Base-by-base conservation (phyloP, 179 eudicot genomes). In the Drosera spatulata region DNA sequence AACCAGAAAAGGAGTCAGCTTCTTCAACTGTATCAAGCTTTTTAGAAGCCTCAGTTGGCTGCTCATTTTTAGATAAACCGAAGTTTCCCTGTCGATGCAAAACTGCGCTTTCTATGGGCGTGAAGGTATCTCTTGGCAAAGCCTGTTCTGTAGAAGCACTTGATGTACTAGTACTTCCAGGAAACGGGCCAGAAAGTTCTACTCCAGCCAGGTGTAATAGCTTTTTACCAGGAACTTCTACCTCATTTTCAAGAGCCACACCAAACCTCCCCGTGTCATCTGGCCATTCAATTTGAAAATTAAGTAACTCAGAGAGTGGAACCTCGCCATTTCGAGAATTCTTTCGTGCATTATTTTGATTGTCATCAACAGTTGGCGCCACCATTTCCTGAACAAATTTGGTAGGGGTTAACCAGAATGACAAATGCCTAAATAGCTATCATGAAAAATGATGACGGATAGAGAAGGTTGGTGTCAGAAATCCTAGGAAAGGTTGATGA, bases 221-320 rank as follows among this genome's bases (percentile, higher is more conserved):
- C 39, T 65, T 61, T 71, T 76, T 75, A n/a, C 77, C 75, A 60
- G 56, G 64, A 50, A 64, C 59, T 22, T 22, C 39, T 12, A 39
- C 61, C 70, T 77, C 71, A 65, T 61, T 61, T 45, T 61, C 33
- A n/a, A 58, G 37, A 62, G 63, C 66, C 59, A 22, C 38, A 38
- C 77, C 93, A 55, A 61, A 54, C 56, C 74, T 73, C 54, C 73
- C 79, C 7, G 65, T 54, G 65, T 81, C 85, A 74, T 79, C 62
- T 47, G 76, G 83, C 95, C 95, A 86, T 58, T 76, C 37, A 58
- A 93, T 78, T 68, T 80, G 69, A 54, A 89, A 66, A 69, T 83
- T 71, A 39, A 89, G 86, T 33, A 81, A 74, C 64, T 83, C 84
- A 60, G 93, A 81, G 64, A 90, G 68, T 4, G 66, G 41, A 41